These are phyloP conservation scores for Posidonia australis DNA, from an alignment of 106 monocot species.

Conservation along the genomic window DNA sequence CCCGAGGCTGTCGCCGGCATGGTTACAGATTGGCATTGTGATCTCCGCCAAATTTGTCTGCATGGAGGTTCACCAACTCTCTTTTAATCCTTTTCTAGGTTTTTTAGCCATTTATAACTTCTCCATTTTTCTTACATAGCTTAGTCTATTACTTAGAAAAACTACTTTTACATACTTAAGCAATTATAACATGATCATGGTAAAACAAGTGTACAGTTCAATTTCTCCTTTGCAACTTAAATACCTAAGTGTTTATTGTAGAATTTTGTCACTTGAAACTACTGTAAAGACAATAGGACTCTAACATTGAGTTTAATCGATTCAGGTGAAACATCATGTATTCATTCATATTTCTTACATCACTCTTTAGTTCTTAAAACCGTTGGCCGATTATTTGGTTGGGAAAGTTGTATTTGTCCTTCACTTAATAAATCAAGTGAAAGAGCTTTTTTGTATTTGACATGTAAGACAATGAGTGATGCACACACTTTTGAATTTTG, in stretches of 20 bases:
- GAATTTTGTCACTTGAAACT: background rate
- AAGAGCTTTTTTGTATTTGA: no score
- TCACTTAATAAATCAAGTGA: no score
- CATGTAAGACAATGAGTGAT: no score
- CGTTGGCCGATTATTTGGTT: no score
- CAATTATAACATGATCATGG: constrained; percentile 60
- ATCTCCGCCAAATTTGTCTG: constrained; percentile 78
- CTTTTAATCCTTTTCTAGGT: background rate
- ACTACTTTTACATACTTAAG: constrained; percentile 80
- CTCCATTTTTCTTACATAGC: background rate
- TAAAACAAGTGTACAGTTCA: constrained; percentile 85
- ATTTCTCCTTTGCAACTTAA: constrained; percentile 53
- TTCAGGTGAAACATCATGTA: background rate
- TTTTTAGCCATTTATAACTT: background rate
- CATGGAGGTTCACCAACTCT: constrained; percentile 56
- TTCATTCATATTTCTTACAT: background rate
- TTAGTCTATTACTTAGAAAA: constrained; percentile 46
- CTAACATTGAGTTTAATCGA: background rate
- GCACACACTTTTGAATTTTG: no score
- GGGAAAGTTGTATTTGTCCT: no score
- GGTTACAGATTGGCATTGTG: constrained; percentile 56
- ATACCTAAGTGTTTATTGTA: background rate
- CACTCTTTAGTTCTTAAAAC: no score
- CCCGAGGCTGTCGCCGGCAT: no score
- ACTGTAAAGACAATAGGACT: background rate